These are phyloP conservation scores for Cardamine resedifolia DNA, from an alignment of 345 rosid genomes.

Conservation along the genomic window DNA sequence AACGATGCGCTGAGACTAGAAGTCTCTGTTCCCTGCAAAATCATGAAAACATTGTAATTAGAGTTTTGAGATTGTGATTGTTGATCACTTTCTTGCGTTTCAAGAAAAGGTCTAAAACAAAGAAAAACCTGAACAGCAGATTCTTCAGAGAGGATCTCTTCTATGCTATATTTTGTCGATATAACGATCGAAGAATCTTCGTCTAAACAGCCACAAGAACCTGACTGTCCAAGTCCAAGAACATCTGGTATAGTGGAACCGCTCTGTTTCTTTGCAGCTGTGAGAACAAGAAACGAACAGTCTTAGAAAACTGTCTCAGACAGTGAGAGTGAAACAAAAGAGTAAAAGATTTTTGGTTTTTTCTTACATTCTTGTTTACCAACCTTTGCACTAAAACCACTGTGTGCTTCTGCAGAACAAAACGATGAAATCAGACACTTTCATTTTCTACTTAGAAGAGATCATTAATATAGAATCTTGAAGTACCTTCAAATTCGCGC, in stretches of 20 bases:
- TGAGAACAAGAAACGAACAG: not conserved
- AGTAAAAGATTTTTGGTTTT: not conserved
- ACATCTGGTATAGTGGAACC: not conserved
- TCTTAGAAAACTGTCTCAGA: not conserved
- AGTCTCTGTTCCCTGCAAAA: constrained; percentile 25
- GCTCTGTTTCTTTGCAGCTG: constrained; percentile 30
- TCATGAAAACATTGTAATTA: not conserved
- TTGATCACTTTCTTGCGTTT: not conserved
- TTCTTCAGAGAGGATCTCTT: constrained; percentile 34
- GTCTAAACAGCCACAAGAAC: constrained; percentile 22
- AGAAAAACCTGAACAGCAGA: constrained; percentile 17
- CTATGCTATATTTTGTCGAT: constrained; percentile 27
- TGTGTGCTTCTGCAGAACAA: constrained; percentile 26
- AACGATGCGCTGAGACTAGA: constrained; percentile 29
- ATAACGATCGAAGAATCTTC: constrained; percentile 15
- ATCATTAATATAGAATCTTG: not conserved
- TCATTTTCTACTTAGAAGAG: not conserved
- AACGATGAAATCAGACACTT: not conserved
- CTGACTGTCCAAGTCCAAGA: constrained; percentile 24
- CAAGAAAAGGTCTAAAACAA: constrained; percentile 5
- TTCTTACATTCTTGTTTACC: constrained; percentile 16
- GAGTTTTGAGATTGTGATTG: not conserved
- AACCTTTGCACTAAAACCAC: not conserved
- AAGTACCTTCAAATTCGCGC: constrained; percentile 34
- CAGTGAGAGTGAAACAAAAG: constrained; percentile 1